Conservation (phyloP, 495 filamentous ascomycete genomes). For the Wilcoxina mikolae region DNA sequence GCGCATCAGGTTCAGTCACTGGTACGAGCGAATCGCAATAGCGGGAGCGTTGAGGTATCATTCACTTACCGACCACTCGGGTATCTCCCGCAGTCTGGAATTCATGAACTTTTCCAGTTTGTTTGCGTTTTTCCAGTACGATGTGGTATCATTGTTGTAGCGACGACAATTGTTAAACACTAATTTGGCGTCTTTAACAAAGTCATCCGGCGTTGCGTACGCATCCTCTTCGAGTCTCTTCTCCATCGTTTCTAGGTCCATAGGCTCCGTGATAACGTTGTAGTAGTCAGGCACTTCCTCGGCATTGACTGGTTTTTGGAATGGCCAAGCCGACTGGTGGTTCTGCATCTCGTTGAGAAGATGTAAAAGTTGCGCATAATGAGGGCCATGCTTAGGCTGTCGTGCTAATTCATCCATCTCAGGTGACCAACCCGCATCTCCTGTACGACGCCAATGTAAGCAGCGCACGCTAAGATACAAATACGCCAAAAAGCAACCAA, state of each 20-base stretch:
- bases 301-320: slow-evolving; percentile 80
- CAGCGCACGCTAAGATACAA: background rate
- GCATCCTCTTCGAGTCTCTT: slow-evolving; percentile 84
- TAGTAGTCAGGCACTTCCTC: slow-evolving; percentile 97
- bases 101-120: slow-evolving; percentile 97
- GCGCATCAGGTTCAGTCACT: too few species aligned
- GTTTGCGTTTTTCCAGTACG: slow-evolving; percentile 89
- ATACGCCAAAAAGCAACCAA: background rate
- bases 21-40: too few species aligned
- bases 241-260: slow-evolving; percentile 96
- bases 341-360: slow-evolving; percentile 93
- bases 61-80: slow-evolving; percentile 75
- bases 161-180: slow-evolving; percentile 90
- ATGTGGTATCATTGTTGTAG: slow-evolving; percentile 91
- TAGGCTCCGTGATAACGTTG: slow-evolving; percentile 93
- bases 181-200: slow-evolving; percentile 76
- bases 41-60: background rate
- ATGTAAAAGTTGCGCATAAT: slow-evolving; percentile 84
- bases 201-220: slow-evolving; percentile 83
- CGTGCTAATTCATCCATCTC: slow-evolving; percentile 96
- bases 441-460: background rate
- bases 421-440: slow-evolving; percentile 67
- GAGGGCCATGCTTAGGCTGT: slow-evolving; percentile 91
- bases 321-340: slow-evolving; percentile 81
- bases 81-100: slow-evolving; percentile 77